Evolutionary conservation across 805 yeast genomes (phyloP).

Genomic region (Isabelozyma rhagii): DNA sequence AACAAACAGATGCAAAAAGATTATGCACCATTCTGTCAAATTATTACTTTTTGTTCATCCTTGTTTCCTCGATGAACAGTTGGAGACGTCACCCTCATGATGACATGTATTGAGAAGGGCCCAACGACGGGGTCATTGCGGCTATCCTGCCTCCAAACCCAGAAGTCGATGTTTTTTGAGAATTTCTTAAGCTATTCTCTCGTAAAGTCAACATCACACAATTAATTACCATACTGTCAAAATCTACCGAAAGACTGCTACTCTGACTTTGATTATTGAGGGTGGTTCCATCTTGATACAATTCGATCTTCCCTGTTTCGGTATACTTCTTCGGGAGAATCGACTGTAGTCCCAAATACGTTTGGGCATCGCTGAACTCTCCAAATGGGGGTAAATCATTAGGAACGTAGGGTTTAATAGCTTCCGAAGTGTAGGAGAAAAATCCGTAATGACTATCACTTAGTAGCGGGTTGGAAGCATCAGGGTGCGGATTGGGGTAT

Average conservation of each 20-base stretch:
- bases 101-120: not conserved
- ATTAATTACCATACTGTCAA: slow-evolving; percentile 28
- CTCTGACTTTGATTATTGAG: not conserved
- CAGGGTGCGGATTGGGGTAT: slow-evolving; percentile 30
- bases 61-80: no score
- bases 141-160: not conserved
- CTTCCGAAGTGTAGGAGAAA: not conserved
- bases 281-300: slow-evolving; percentile 27
- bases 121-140: not conserved
- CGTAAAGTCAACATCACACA: slow-evolving; percentile 30
- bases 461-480: slow-evolving; percentile 20
- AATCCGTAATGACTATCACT: slow-evolving; percentile 8
- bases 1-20: no score
- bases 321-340: slow-evolving; percentile 33
- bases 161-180: slow-evolving; percentile 11
- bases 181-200: slow-evolving; percentile 25
- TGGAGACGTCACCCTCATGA: not conserved
- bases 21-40: no score
- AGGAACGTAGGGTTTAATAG: slow-evolving; percentile 16
- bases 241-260: slow-evolving; percentile 21
- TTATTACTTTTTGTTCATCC: no score
- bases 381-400: slow-evolving; percentile 39
- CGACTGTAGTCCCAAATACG: slow-evolving; percentile 15
- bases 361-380: slow-evolving; percentile 23
- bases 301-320: slow-evolving; percentile 32